These are phyloP conservation scores for Chytriomyces confervae DNA, from an alignment of 192 early-diverging fungal species.

Conservation along the genomic window DNA sequence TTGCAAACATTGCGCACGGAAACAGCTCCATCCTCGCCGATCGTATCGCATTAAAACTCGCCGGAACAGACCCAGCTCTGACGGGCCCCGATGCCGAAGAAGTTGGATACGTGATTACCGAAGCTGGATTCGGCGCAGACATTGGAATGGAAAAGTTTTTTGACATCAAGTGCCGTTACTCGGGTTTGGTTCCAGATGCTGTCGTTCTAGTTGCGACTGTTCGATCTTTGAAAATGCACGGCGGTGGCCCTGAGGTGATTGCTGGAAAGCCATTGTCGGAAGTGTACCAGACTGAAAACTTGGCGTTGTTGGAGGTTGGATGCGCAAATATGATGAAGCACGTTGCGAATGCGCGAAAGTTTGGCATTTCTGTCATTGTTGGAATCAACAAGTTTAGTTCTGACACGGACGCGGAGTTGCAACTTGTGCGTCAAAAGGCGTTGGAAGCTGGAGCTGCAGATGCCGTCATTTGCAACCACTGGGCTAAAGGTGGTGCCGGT, in stretches of 20 bases:
- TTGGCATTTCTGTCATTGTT: constrained; percentile 89
- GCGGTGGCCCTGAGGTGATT: constrained; percentile 90
- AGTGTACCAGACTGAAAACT: constrained; percentile 85
- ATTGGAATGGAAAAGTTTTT: constrained; percentile 99
- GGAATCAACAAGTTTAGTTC: constrained; percentile 89
- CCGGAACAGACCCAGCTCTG: constrained; percentile 70
- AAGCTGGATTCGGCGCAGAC: constrained; percentile 99
- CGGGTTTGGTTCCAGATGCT: constrained; percentile 83
- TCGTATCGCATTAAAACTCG: constrained; percentile 91
- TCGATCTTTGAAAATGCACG: constrained; percentile 96
- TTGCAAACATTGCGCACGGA: constrained; percentile 99
- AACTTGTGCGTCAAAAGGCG: constrained; percentile 74
- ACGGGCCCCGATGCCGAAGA: constrained; percentile 45
- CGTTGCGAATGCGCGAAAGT: constrained; percentile 87
- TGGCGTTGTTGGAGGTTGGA: constrained; percentile 83
- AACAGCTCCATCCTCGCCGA: constrained; percentile 98
- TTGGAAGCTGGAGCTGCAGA: constrained; percentile 84
- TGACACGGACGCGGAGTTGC: constrained; percentile 87
- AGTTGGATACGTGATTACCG: constrained; percentile 91
- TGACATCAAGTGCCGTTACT: constrained; percentile 96
- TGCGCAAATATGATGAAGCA: constrained; percentile 88
- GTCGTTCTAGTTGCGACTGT: constrained; percentile 96
- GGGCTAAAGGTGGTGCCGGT: constrained; percentile 92
- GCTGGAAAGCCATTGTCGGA: constrained; percentile 92
- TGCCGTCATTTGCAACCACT: constrained; percentile 89